These are phyloP conservation scores for Salix caprea DNA, from an alignment of 345 rosid genomes.

Conservation along the genomic window DNA sequence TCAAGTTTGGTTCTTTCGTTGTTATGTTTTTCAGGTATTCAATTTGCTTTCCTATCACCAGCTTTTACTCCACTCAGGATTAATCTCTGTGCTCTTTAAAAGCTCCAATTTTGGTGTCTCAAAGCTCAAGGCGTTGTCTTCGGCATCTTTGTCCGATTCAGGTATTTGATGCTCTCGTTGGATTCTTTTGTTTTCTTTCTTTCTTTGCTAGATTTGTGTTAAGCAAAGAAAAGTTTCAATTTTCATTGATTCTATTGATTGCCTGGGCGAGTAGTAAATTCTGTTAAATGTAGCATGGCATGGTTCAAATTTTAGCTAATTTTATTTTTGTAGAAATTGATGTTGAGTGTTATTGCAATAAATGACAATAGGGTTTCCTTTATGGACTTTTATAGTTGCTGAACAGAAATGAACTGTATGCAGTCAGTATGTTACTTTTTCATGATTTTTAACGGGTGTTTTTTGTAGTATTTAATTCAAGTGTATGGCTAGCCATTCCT, in stretches of 20 bases:
- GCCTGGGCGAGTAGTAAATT: background rate
- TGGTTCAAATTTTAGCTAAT: background rate
- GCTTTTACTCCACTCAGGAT: slow-evolving; percentile 37
- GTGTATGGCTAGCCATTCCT: background rate
- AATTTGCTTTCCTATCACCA: slow-evolving; percentile 20
- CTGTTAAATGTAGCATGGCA: background rate
- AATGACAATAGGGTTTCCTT: slow-evolving; percentile 9
- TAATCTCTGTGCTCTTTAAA: slow-evolving; percentile 19
- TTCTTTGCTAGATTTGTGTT: background rate
- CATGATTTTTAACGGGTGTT: background rate
- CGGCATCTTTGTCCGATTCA: slow-evolving; percentile 35
- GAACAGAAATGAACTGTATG: slow-evolving; percentile 1
- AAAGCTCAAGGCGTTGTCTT: slow-evolving; percentile 8
- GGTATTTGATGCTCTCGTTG: slow-evolving; percentile 21
- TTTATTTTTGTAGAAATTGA: slow-evolving; percentile 9
- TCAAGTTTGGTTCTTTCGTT: background rate
- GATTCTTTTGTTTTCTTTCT: background rate
- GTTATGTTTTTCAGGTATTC: slow-evolving; percentile 34
- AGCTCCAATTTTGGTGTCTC: slow-evolving; percentile 11
- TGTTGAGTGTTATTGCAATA: slow-evolving; percentile 6
- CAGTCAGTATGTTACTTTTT: background rate
- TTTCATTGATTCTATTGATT: background rate
- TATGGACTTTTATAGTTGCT: slow-evolving; percentile 1
- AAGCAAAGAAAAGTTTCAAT: slow-evolving; percentile 10
- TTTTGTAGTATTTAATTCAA: background rate